Evolutionary conservation across 371 early-diverging fungal genomes (phyloP).

Genomic region (Syncephalastrum racemosum): DNA sequence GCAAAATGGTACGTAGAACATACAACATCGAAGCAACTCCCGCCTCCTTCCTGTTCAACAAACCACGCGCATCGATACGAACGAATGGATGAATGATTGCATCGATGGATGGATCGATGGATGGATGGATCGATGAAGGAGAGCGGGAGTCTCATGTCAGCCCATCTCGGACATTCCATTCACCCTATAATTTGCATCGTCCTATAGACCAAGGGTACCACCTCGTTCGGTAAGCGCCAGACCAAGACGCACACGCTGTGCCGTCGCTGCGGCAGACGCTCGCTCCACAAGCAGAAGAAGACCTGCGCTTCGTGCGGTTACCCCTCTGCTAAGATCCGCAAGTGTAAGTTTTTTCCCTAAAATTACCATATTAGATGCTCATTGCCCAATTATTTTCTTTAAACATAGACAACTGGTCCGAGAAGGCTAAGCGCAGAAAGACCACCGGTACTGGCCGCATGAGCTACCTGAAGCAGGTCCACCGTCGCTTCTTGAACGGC

Average conservation of each 20-base stretch:
- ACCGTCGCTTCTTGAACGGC: slow-evolving; percentile 96
- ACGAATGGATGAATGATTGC: slow-evolving; percentile 3
- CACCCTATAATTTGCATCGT: neutral
- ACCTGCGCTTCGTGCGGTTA: slow-evolving; percentile 99
- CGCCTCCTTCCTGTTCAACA: too few relatives aligned
- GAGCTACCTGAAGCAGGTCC: slow-evolving; percentile 92
- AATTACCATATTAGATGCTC: neutral
- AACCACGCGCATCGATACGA: neutral
- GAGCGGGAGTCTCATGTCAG: neutral
- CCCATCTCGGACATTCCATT: neutral
- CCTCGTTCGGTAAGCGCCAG: slow-evolving; percentile 99
- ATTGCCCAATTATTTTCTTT: slow-evolving; percentile 1
- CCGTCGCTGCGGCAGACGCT: slow-evolving; percentile 96
- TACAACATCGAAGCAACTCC: too few relatives aligned
- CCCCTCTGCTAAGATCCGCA: slow-evolving; percentile 97
- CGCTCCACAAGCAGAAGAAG: slow-evolving; percentile 99
- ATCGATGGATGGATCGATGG: slow-evolving; percentile 13
- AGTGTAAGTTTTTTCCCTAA: slow-evolving; percentile 63
- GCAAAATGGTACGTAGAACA: too few relatives aligned
- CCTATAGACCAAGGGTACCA: slow-evolving; percentile 97
- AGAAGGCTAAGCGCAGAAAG: slow-evolving; percentile 97
- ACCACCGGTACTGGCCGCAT: slow-evolving; percentile 99
- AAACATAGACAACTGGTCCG: slow-evolving; percentile 89
- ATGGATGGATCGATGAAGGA: slow-evolving; percentile 14
- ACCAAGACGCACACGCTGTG: slow-evolving; percentile 99